These are phyloP conservation scores for Castanea mollissima DNA, from an alignment of 306 rosid species.

Conservation along the genomic window DNA sequence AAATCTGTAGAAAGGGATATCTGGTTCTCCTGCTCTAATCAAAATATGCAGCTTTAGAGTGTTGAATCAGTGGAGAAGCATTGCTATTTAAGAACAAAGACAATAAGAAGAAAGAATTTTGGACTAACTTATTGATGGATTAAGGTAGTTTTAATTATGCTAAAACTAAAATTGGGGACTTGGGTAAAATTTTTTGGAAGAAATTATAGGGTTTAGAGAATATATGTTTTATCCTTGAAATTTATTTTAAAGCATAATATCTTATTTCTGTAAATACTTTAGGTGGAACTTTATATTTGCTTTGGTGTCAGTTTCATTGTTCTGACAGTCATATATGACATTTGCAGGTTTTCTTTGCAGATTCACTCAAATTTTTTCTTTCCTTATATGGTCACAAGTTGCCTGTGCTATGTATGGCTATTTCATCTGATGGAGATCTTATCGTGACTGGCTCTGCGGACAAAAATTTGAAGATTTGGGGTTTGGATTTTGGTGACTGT, in stretches of 20 bases:
- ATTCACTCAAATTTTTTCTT: constrained; percentile 76
- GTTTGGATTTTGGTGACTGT: constrained; percentile 94
- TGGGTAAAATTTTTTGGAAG: neutral
- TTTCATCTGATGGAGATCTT: constrained; percentile 91
- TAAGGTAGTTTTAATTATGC: neutral
- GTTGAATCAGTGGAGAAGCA: neutral
- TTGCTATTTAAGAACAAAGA: neutral
- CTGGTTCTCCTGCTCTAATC: neutral
- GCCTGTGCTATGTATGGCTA: constrained; percentile 94
- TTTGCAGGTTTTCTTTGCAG: constrained; percentile 73
- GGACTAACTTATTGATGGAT: neutral
- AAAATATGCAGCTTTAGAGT: neutral
- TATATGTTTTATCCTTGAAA: too few relatives aligned
- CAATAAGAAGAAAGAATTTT: neutral
- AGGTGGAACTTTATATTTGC: constrained; percentile 11
- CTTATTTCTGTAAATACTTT: neutral
- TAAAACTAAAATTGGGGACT: neutral
- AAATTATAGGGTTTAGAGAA: neutral
- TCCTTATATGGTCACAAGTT: constrained; percentile 89
- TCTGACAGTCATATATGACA: constrained; percentile 20
- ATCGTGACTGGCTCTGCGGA: constrained; percentile 94
- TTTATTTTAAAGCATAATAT: neutral
- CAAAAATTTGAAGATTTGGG: constrained; percentile 96
- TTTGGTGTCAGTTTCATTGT: neutral
- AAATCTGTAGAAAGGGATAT: neutral